Conservation (phyloP, 495 filamentous ascomycete species). For the Penicillium mononematosum region DNA sequence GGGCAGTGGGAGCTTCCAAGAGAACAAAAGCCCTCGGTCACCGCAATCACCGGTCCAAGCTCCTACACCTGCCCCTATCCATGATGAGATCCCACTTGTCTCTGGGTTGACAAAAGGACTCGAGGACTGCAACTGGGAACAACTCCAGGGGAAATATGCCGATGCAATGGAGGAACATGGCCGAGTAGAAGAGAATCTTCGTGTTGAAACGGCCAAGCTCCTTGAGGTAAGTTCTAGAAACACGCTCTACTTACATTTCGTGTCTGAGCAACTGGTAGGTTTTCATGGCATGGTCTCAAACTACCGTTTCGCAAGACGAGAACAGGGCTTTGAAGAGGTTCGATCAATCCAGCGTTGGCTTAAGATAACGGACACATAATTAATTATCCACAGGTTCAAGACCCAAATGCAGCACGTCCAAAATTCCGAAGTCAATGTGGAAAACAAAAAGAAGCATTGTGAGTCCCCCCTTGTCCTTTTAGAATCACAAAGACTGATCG, state of each 20-base stretch:
- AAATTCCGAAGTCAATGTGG: conserved; percentile 62
- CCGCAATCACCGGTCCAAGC: conserved; percentile 14
- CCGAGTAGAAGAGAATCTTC: conserved; percentile 57
- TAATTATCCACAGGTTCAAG: conserved; percentile 53
- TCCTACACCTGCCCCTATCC: neutral
- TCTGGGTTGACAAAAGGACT: conserved; percentile 28
- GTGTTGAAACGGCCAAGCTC: conserved; percentile 61
- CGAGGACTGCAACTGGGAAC: conserved; percentile 61
- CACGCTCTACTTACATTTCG: neutral
- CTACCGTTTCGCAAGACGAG: conserved; percentile 64
- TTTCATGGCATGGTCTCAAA: conserved; percentile 68
- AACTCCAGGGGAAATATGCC: conserved; percentile 62
- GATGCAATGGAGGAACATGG: conserved; percentile 59
- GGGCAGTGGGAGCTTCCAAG: conserved; percentile 6
- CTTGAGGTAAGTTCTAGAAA: conserved; percentile 49
- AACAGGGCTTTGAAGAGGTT: conserved; percentile 68
- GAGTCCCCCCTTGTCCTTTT: conserved; percentile 26
- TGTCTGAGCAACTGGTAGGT: conserved; percentile 44
- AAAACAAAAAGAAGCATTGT: conserved; percentile 75
- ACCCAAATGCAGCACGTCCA: conserved; percentile 74
- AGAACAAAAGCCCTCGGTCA: conserved; percentile 11
- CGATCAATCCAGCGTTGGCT: neutral
- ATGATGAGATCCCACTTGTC: conserved; percentile 19
- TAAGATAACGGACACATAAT: conserved; percentile 8
- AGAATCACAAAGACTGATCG: neutral